phyloP scores from a whole-genome alignment of 2,329 filamentous ascomycete genomes.

The Dendryphion nanum region DNA sequence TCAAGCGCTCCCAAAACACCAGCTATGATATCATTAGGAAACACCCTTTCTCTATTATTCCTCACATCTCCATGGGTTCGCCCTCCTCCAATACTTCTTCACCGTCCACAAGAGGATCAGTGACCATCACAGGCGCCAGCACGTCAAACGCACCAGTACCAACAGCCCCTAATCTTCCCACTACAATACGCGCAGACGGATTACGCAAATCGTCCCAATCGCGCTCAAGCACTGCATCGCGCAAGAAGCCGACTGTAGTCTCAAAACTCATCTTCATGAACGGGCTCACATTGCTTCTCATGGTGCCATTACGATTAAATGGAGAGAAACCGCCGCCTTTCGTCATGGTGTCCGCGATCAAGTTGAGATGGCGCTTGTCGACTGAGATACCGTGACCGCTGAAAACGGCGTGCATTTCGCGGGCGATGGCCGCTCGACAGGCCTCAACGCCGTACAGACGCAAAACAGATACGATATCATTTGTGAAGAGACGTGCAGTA shows the following conservation, averaged over 20 bases:
- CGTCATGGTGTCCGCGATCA: slow-evolving; percentile 99
- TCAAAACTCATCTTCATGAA: slow-evolving; percentile 99
- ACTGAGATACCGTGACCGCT: slow-evolving; percentile 87
- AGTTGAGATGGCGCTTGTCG: slow-evolving; percentile 86
- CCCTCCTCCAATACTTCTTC: too few relatives aligned
- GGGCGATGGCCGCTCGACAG: slow-evolving; percentile 80
- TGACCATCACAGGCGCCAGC: slow-evolving; percentile 45
- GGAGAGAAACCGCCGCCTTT: slow-evolving; percentile 82
- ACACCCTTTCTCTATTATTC: too few relatives aligned
- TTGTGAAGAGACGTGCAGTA: slow-evolving; percentile 82
- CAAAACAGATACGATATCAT: slow-evolving; percentile 86
- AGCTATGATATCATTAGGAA: too few relatives aligned
- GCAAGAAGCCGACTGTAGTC: slow-evolving; percentile 90
- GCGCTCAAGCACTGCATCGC: slow-evolving; percentile 84
- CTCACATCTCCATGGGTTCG: too few relatives aligned
- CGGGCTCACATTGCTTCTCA: slow-evolving; percentile 80
- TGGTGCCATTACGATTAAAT: slow-evolving; percentile 85
- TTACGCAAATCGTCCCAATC: slow-evolving; percentile 87
- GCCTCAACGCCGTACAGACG: slow-evolving; percentile 90
- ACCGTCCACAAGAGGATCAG: slow-evolving; percentile 19
- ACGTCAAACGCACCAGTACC: slow-evolving; percentile 94
- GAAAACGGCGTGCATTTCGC: slow-evolving; percentile 84
- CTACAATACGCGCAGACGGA: slow-evolving; percentile 84
- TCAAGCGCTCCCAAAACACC: too few relatives aligned
- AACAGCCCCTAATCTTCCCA: slow-evolving; percentile 76